phyloP scores from a whole-genome alignment of 441 rosid genomes.

The Gossypium davidsonii region DNA sequence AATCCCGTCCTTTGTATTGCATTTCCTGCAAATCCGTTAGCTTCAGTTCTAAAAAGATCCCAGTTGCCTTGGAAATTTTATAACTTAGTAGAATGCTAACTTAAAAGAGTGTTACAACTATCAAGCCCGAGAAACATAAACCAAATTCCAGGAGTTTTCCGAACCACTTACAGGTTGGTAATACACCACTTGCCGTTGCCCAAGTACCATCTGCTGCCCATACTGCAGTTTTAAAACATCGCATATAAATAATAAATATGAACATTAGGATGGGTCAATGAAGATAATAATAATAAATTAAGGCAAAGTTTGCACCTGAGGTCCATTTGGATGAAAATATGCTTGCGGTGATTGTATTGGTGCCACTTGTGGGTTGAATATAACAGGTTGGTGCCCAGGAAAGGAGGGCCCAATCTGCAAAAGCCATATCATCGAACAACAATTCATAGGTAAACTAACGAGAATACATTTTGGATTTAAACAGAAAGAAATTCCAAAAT shows the following conservation, averaged over 20 bases:
- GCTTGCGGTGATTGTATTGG: constrained; percentile 54
- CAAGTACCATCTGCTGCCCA: constrained; percentile 61
- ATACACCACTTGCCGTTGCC: constrained; percentile 56
- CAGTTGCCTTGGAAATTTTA: not conserved
- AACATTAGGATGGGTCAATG: not conserved
- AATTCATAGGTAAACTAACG: not conserved
- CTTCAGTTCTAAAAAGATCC: not conserved
- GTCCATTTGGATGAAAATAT: constrained; percentile 69
- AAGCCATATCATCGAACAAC: not conserved
- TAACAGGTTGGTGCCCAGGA: constrained; percentile 62
- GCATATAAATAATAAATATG: constrained; percentile 10
- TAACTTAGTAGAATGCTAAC: not conserved
- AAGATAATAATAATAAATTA: not conserved
- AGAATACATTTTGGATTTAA: not conserved
- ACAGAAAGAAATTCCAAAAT: not conserved
- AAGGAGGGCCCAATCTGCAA: constrained; percentile 60
- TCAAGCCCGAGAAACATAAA: not conserved
- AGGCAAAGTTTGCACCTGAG: constrained; percentile 43
- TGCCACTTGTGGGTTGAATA: constrained; percentile 56
- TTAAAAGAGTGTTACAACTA: not conserved
- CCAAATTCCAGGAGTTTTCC: not conserved
- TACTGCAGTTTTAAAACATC: constrained; percentile 33
- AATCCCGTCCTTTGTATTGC: constrained; percentile 64
- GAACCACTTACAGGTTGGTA: constrained; percentile 69
- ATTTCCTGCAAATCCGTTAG: constrained; percentile 44